phyloP scores from a whole-genome alignment of 345 rosid species.

The Populus simonii region DNA sequence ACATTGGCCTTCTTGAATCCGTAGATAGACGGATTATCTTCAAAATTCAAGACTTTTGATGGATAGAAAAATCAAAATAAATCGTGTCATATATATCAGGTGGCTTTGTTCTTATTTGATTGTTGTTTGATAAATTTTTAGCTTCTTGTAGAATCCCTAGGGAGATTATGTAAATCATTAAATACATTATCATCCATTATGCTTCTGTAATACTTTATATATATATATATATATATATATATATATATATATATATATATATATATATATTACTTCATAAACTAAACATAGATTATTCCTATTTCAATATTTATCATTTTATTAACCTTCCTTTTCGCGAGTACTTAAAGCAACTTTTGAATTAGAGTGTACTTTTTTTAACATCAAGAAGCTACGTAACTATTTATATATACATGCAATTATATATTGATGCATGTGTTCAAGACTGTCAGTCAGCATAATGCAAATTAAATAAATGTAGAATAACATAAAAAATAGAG shows the following conservation, averaged over 20 bases:
- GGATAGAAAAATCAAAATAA: not conserved
- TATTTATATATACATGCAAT: not conserved
- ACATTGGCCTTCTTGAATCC: conserved; percentile 67
- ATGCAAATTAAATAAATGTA: too few species aligned
- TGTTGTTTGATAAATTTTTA: not conserved
- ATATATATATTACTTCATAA: not conserved
- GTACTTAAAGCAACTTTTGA: too few species aligned
- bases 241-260: too few species aligned
- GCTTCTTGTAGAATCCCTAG: not conserved
- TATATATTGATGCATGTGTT: conserved; percentile 11
- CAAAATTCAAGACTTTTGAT: conserved; percentile 37
- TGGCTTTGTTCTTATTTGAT: not conserved
- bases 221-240: too few species aligned
- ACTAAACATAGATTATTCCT: not conserved
- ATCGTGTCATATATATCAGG: not conserved
- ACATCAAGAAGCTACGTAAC: too few species aligned
- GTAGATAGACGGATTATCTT: conserved; percentile 62
- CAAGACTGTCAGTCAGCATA: not conserved
- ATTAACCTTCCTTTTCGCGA: not conserved
- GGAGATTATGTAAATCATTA: conserved; percentile 28
- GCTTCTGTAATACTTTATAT: conserved; percentile 1
- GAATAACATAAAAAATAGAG: too few species aligned
- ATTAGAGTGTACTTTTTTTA: too few species aligned
- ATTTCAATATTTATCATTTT: not conserved
- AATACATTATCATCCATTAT: conserved; percentile 29